These are phyloP conservation scores for Eustoma russellianum DNA, from an alignment of 257 asterid species.

Conservation along the genomic window DNA sequence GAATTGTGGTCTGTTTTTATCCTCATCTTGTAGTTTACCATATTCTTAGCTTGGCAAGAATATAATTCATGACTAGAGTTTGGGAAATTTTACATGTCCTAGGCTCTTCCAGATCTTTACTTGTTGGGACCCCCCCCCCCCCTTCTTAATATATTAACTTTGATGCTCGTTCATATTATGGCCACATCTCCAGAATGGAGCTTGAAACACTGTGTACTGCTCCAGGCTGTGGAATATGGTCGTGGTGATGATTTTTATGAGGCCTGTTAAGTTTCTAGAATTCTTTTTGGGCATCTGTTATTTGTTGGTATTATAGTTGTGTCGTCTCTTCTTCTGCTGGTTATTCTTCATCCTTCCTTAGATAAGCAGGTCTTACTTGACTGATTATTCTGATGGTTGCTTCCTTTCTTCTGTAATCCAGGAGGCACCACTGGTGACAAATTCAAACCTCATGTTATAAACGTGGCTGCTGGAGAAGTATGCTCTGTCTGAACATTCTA, in stretches of 20 bases:
- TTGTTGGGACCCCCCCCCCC: too few species aligned
- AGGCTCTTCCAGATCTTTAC: too few species aligned
- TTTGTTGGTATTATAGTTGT: too few species aligned
- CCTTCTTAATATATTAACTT: too few species aligned
- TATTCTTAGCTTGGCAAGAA: too few species aligned
- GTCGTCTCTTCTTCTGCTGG: background rate
- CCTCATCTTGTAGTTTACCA: too few species aligned
- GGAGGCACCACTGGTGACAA: constrained; percentile 47
- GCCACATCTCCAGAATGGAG: background rate
- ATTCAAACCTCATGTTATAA: constrained; percentile 41
- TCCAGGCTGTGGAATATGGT: too few species aligned
- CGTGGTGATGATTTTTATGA: background rate
- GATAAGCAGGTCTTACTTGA: background rate
- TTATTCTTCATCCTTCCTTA: background rate
- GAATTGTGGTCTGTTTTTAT: too few species aligned
- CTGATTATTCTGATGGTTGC: background rate
- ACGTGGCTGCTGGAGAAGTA: constrained; percentile 57
- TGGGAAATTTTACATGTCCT: too few species aligned
- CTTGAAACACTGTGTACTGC: background rate
- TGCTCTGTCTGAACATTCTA: constrained; percentile 9
- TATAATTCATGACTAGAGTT: too few species aligned
- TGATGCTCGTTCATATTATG: too few species aligned
- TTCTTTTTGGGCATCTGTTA: background rate
- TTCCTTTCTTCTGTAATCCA: constrained; percentile 10
- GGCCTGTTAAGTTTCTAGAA: background rate